Evolutionary conservation across 192 early-diverging fungal genomes (phyloP).

Genomic region (Backusella sp.): DNA sequence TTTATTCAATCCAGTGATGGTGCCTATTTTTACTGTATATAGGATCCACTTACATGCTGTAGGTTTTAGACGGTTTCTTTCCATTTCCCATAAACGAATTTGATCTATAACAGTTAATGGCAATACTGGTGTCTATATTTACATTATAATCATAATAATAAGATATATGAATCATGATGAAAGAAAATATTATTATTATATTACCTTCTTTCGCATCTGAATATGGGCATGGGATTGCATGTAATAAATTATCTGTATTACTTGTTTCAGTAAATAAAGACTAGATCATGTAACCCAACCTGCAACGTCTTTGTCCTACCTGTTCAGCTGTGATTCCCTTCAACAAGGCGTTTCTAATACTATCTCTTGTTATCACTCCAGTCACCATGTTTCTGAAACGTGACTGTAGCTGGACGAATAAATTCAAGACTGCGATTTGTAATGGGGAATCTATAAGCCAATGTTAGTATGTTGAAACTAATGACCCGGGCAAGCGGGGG

Average conservation of each 20-base stretch:
- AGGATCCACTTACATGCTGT: conserved; percentile 30
- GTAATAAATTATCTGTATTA: conserved; percentile 80
- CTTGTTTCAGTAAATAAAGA: neutral
- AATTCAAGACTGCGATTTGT: conserved; percentile 89
- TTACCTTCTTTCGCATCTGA: conserved; percentile 78
- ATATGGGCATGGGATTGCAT: conserved; percentile 88
- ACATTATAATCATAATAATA: neutral
- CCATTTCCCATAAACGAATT: conserved; percentile 95
- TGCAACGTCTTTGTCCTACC: conserved; percentile 30
- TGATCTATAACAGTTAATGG: conserved; percentile 94
- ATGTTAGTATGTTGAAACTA: neutral
- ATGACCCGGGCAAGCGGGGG: neutral
- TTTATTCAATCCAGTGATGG: neutral
- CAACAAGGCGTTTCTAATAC: conserved; percentile 74
- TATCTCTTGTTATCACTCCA: conserved; percentile 84
- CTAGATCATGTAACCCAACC: neutral
- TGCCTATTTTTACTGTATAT: no score
- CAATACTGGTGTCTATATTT: conserved; percentile 62
- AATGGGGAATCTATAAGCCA: conserved; percentile 67
- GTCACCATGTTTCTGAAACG: conserved; percentile 93
- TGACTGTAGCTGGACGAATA: conserved; percentile 82
- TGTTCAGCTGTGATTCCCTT: conserved; percentile 95
- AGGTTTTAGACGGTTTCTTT: conserved; percentile 75
- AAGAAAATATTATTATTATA: neutral
- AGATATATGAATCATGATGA: neutral